Conservation (phyloP, 352 stramenopile genomes). For the Thalassiosira mediterranea region DNA sequence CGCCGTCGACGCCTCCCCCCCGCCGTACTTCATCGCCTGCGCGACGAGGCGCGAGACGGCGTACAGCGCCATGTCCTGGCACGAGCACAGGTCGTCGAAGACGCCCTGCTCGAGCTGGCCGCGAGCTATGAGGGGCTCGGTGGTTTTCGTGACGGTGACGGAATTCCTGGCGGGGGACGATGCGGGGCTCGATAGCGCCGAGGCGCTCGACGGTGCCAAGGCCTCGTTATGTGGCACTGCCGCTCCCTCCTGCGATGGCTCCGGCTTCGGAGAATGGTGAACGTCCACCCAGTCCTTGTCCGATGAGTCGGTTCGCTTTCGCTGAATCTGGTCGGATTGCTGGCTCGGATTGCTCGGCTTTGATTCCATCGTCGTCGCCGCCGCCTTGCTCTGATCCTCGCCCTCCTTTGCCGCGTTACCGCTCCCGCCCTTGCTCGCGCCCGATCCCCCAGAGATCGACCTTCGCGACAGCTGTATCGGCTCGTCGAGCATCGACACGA, state of each 20-base stretch:
- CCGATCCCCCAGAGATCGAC: too few relatives aligned
- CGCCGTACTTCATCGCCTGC: conserved; percentile 78
- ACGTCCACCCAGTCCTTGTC: conserved; percentile 70
- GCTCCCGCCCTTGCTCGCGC: background rate
- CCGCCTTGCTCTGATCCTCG: conserved; percentile 1
- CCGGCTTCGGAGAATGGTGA: conserved; percentile 29
- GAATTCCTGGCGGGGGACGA: background rate
- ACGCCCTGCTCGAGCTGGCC: conserved; percentile 28
- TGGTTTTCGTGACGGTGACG: background rate
- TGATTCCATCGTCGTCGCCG: background rate
- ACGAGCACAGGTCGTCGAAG: conserved; percentile 57
- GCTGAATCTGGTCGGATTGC: conserved; percentile 11
- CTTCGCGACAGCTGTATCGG: conserved; percentile 34
- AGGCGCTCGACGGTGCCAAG: background rate
- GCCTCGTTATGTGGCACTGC: background rate
- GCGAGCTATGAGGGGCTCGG: background rate
- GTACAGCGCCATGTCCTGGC: conserved; percentile 71
- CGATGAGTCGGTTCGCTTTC: conserved; percentile 50
- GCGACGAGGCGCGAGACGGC: conserved; percentile 69
- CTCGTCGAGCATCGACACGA: conserved; percentile 54
- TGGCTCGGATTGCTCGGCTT: background rate
- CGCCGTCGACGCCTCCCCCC: conserved; percentile 72
- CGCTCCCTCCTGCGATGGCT: background rate
- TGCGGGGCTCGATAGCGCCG: background rate
- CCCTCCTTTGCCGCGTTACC: background rate